Evolutionary conservation across 2,329 filamentous ascomycete species (phyloP).

Genomic region (Aspergillus sp.): DNA sequence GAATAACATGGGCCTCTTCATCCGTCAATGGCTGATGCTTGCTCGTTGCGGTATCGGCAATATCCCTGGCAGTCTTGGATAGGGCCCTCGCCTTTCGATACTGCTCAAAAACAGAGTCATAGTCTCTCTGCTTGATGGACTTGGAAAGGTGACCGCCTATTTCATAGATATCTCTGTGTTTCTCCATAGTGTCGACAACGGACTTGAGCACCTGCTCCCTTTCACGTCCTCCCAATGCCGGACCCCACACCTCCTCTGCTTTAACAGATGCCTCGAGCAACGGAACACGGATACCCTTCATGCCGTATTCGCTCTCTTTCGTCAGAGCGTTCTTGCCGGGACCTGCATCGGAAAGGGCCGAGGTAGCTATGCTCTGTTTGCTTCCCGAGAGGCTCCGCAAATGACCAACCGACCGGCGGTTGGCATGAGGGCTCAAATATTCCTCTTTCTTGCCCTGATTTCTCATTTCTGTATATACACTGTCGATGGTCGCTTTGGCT

Average conservation of each 20-base stretch:
- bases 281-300: slow-evolving; percentile 83
- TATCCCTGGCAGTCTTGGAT: slow-evolving; percentile 71
- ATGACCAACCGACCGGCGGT: slow-evolving; percentile 64
- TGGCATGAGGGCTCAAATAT: slow-evolving; percentile 45
- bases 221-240: slow-evolving; percentile 84
- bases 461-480: slow-evolving; percentile 96
- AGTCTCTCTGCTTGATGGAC: slow-evolving; percentile 86
- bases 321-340: slow-evolving; percentile 84
- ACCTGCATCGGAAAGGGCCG: slow-evolving; percentile 48
- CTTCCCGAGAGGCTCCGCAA: slow-evolving; percentile 58
- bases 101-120: slow-evolving; percentile 82
- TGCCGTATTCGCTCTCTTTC: slow-evolving; percentile 90
- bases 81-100: slow-evolving; percentile 81
- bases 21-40: slow-evolving; percentile 65
- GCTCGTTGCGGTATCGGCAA: slow-evolving; percentile 61
- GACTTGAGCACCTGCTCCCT: slow-evolving; percentile 84
- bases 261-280: slow-evolving; percentile 88
- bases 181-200: slow-evolving; percentile 73
- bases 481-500: slow-evolving; percentile 96
- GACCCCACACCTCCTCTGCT: slow-evolving; percentile 96
- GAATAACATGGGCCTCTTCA: slow-evolving; percentile 77
- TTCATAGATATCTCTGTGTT: slow-evolving; percentile 79
- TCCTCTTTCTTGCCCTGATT: slow-evolving; percentile 63
- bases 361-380: slow-evolving; percentile 42
- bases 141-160: slow-evolving; percentile 75